Evolutionary conservation across 305 asterid species (phyloP).

Genomic region (Nicotiana rustica): DNA sequence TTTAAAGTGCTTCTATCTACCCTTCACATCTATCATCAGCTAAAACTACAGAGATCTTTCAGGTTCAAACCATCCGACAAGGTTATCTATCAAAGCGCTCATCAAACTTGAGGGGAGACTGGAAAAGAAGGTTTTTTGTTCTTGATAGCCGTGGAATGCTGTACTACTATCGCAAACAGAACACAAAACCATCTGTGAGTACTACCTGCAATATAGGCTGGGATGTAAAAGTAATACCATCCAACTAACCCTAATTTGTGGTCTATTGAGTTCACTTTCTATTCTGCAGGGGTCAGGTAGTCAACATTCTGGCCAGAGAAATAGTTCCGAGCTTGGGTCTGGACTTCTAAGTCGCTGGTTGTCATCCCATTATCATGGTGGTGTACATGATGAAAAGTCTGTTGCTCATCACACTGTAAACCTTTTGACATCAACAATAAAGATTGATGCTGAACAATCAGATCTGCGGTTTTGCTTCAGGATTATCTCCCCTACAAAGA

Average conservation of each 20-base stretch:
- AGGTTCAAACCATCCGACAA: conserved; percentile 99
- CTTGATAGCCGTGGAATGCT: conserved; percentile 99
- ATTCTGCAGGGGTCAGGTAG: conserved; percentile 76
- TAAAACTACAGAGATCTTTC: conserved; percentile 53
- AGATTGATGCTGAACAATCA: conserved; percentile 99
- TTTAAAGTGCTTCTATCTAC: conserved; percentile 14
- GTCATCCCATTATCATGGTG: conserved; percentile 98
- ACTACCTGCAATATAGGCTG: conserved; percentile 36
- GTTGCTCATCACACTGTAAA: conserved; percentile 99
- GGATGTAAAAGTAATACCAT: conserved; percentile 14
- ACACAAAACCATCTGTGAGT: conserved; percentile 98
- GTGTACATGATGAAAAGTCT: conserved; percentile 98
- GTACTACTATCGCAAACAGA: conserved; percentile 97
- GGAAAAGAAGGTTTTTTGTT: conserved; percentile 99
- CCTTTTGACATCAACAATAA: conserved; percentile 96
- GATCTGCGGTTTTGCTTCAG: conserved; percentile 98
- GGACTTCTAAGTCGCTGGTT: conserved; percentile 98
- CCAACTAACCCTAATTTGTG: conserved; percentile 30
- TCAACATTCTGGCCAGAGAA: conserved; percentile 92
- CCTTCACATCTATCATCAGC: conserved; percentile 33
- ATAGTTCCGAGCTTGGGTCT: conserved; percentile 98
- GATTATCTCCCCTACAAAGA: conserved; percentile 97
- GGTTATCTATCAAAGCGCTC: conserved; percentile 99
- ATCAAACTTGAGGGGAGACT: conserved; percentile 95
- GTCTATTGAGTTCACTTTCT: conserved; percentile 30